These are phyloP conservation scores for Liriodendron chinense DNA, from an alignment of 164 flowering plant species.

Conservation along the genomic window DNA sequence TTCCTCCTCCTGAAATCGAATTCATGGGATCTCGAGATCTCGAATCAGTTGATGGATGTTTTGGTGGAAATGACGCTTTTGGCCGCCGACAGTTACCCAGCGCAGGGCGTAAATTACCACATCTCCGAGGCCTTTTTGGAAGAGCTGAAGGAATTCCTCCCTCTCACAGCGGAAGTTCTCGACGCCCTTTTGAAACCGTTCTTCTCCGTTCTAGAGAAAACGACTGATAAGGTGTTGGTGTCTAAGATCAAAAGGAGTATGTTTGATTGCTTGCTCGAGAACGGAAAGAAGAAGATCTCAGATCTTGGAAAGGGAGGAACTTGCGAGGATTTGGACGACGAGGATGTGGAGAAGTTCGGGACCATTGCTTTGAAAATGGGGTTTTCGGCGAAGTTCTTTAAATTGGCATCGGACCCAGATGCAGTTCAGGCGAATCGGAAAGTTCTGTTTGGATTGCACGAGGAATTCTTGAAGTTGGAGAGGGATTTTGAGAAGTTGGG, in stretches of 20 bases:
- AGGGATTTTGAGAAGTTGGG: constrained; percentile 49
- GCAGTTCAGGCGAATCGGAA: constrained; percentile 78
- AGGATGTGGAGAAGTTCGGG: constrained; percentile 38
- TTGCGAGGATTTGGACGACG: constrained; percentile 22
- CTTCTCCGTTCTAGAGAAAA: constrained; percentile 32
- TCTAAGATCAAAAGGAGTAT: constrained; percentile 48
- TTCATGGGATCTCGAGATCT: constrained; percentile 57
- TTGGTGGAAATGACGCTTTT: constrained; percentile 46
- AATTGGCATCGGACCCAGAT: constrained; percentile 52
- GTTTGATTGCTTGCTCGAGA: constrained; percentile 45
- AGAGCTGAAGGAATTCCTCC: constrained; percentile 60
- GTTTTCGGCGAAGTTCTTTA: constrained; percentile 44
- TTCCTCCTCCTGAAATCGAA: constrained; percentile 45
- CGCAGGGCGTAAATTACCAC: constrained; percentile 79
- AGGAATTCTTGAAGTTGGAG: constrained; percentile 68
- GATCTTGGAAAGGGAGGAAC: constrained; percentile 22
- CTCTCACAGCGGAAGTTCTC: constrained; percentile 31
- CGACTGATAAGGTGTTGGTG: constrained; percentile 53
- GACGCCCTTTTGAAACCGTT: constrained; percentile 48
- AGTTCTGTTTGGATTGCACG: constrained; percentile 55
- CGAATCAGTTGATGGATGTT: constrained; percentile 27
- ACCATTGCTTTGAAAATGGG: constrained; percentile 37
- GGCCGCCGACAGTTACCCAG: constrained; percentile 44
- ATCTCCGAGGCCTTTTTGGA: constrained; percentile 60
- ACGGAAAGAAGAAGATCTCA: constrained; percentile 33